Percentiles rank a stretch among this genome's conserved stretches.
Conservation (phyloP, 345 rosid species). For the Melastoma malabathricum region DNA sequence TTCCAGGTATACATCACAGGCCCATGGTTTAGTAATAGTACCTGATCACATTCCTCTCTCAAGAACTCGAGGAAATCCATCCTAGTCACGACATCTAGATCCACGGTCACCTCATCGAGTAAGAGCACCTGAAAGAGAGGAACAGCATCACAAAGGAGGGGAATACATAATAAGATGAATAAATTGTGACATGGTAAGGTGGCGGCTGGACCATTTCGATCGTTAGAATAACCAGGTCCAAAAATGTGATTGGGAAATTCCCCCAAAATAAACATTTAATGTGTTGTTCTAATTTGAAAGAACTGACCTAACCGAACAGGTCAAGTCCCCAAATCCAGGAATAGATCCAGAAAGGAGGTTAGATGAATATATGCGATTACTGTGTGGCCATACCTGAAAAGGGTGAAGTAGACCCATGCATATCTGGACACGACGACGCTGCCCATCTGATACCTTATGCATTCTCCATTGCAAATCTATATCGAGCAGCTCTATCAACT, state of each 20-base stretch:
- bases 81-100: conserved; percentile 88
- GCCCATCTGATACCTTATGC: conserved; percentile 99
- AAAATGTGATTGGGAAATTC: no score
- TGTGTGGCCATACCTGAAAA: conserved; percentile 43
- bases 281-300: no score
- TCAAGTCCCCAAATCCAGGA: no score
- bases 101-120: conserved; percentile 92
- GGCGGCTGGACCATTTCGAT: no score
- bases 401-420: conserved; percentile 98
- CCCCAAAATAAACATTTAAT: no score
- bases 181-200: background rate
- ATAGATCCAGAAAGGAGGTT: background rate
- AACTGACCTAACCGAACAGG: no score
- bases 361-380: background rate
- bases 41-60: conserved; percentile 84
- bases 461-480: conserved; percentile 90
- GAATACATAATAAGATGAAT: background rate
- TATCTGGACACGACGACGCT: conserved; percentile 89
- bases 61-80: conserved; percentile 88
- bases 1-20: no score
- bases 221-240: no score
- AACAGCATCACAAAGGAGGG: conserved; percentile 1
- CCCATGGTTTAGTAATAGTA: conserved; percentile 11
- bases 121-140: conserved; percentile 47
- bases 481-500: conserved; percentile 83